Evolutionary conservation across 805 yeast genomes (phyloP), one percentile per base, ranked within the genome.

Genomic region (Metschnikowia orientalis): DNA sequence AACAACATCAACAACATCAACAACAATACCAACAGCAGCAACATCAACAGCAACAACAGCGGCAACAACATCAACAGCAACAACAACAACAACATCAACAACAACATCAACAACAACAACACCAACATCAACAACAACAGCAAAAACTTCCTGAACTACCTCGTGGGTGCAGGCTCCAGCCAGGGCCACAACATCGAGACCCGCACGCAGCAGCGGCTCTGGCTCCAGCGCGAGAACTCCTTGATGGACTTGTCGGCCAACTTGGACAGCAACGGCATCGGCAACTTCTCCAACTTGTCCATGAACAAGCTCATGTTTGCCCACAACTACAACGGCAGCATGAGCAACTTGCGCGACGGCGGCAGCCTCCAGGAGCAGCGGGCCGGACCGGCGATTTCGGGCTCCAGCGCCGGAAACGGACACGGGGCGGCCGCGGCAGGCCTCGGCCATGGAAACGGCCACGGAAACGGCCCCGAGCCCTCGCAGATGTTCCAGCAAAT

Each of bases 221-320:
- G 95, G 95, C 61, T 86, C 20, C 95, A 83, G 54, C 66, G 90
- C 43, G 90, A 83, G 44, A 80, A 75, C 47, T 77, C 85, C 2
- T 61, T 81, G 25, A 61, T 80, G 59, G 89, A 81, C 51, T 56
- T 79, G 32, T 62, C 60, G 3, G 32, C 44, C 4, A 50, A 51
- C 20, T 21, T 50, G 30, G 69, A 63, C 38, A 39, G 57, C 8
- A 44, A 42, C 24, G 54, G 53, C 21, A 37, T 56, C 26, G 49
- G 57, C 13, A 65, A 63, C 41, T 55, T 66, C 18, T 66, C 71
- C 12, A 61, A 55, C 30, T 40, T 65, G 26, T 62, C 70, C 21
- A 50, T 60, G 34, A 61, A 54, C 45, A 63, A 61, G 39, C 42
- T 61, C 32, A 58, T 64, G 68, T 63, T 64, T 48, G 56, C 65